These are phyloP conservation scores for Malus hybrid DNA, from an alignment of 331 rosid species.

Conservation along the genomic window DNA sequence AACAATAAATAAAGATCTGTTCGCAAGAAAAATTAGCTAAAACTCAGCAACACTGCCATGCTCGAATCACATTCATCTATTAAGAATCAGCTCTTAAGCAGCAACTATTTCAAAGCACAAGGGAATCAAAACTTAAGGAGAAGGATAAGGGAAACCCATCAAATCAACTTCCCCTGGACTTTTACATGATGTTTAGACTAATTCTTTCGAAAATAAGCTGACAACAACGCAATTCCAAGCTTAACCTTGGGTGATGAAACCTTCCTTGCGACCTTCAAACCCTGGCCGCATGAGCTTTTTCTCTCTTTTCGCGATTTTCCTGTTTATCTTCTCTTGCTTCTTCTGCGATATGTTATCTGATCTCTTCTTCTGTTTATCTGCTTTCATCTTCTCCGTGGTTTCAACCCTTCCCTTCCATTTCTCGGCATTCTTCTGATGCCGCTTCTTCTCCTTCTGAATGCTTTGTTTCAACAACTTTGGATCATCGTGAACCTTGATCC, in stretches of 20 bases:
- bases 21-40: too few species aligned
- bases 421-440: slow-evolving; percentile 53
- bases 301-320: slow-evolving; percentile 69
- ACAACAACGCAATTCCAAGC: background rate
- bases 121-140: background rate
- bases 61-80: too few species aligned
- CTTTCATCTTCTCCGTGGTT: slow-evolving; percentile 52
- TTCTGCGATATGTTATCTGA: slow-evolving; percentile 57
- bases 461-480: slow-evolving; percentile 53
- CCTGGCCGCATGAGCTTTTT: slow-evolving; percentile 84
- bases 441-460: slow-evolving; percentile 55
- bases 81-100: too few species aligned
- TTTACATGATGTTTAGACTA: background rate
- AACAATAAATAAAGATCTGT: too few species aligned
- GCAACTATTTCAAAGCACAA: too few species aligned
- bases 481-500: slow-evolving; percentile 70
- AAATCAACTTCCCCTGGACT: background rate
- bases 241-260: slow-evolving; percentile 36
- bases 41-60: too few species aligned
- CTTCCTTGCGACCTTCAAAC: slow-evolving; percentile 77
- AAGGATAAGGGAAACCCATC: background rate
- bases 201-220: background rate
- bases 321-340: slow-evolving; percentile 55
- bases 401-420: slow-evolving; percentile 70
- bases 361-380: slow-evolving; percentile 62